Evolutionary conservation across 2,329 filamentous ascomycete genomes (phyloP), one percentile per base, ranked within the genome.

Genomic region (Epicoccum nigrum): DNA sequence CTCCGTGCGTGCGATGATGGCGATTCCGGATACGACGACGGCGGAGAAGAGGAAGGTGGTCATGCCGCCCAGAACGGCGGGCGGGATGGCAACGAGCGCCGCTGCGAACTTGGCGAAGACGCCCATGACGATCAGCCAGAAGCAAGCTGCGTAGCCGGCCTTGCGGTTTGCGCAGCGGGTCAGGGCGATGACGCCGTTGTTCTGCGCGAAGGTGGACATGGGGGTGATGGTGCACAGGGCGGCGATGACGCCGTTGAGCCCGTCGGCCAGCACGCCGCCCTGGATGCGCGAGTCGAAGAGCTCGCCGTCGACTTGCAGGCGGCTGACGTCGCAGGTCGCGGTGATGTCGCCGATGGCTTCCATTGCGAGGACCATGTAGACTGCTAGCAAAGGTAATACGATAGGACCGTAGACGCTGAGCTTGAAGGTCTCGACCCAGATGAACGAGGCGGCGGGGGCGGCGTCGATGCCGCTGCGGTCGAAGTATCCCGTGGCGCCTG

Each of bases 31-130:
- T 1, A 91, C 86, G 1, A 88, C 85, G 5, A 94, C 90, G 4
- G 88, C 83, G 52, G 81, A 82, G 76, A 92, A 94, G 17, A 94
- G 80, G 72, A 94, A 94, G 0, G 89, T 91, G 0, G 90, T 80
- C 78, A 80, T 80, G 32, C 78, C 78, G 7, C 78, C 78, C 1
- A 80, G 66, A 0, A 80, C 77, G 1, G 77, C 62, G 8, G 60
- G 67, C 0, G 90, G 90, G 57, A 94, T 93, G 4, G 89, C 83
- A 4, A 90, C 88, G 4, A 94, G 83, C 0, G 88, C 82, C 1
- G 90, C 90, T 0, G 89, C 89, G 61, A 93, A 92, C 73, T 94
- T 94, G 60, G 88, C 84, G 62, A 93, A 91, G 54, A 94, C 77
- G 13, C 90, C 90, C 84, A 92, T 91, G 59, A 94, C 71, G 55